Evolutionary conservation across 192 early-diverging fungal species (phyloP), one percentile per base, ranked within the genome.

Genomic region (Jimgerdemannia lactiflua): DNA sequence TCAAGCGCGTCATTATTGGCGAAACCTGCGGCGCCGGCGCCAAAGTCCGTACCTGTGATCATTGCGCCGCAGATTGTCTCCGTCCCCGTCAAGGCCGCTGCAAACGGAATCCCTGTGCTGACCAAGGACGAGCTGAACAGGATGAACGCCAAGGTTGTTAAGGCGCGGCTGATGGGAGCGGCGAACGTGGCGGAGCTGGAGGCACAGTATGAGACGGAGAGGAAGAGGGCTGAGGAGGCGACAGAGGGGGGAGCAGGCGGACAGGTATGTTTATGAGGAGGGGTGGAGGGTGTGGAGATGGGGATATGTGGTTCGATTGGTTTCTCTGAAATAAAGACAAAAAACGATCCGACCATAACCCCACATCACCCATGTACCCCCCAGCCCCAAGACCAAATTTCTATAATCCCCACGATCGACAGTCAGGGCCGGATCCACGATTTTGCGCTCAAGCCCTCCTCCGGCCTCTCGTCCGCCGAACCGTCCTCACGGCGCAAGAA

Each of bases 51-150:
- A 4, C 74, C 74, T 49, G 44, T 79, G 8, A 71, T 77, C 20
- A 79, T 79, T 42, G 68, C 78, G 0, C 69, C 65, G 43, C 74
- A 79, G 9, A 75, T 17, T 71, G 14, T 69, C 67, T 67, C 44
- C 71, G 44, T 18, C 70, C 17, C 72, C 78, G 49, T 6, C 49
- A 59, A 59, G 29, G 1, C 49, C 6, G 49, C 49, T 10, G 14
- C 49, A 14, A 14, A 59, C 14, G 49, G 6, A 14, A 14, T 14
- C 2, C 77, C 86, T 4, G 69, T 85, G 1, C 72, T 93, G 3
- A 74, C 87, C 0, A 75, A 79, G 41, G 89, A 89, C 67, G 90
- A 97, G 68, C 81, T 98, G 18, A 98, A 98, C 86, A 95, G 92
- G 71, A 82, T 98, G 63, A 88, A 91, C 42, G 89, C 96, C 3